These are phyloP conservation scores for Cystofilobasidium capitatum DNA, from an alignment of 768 basidiomycete species.

Conservation along the genomic window DNA sequence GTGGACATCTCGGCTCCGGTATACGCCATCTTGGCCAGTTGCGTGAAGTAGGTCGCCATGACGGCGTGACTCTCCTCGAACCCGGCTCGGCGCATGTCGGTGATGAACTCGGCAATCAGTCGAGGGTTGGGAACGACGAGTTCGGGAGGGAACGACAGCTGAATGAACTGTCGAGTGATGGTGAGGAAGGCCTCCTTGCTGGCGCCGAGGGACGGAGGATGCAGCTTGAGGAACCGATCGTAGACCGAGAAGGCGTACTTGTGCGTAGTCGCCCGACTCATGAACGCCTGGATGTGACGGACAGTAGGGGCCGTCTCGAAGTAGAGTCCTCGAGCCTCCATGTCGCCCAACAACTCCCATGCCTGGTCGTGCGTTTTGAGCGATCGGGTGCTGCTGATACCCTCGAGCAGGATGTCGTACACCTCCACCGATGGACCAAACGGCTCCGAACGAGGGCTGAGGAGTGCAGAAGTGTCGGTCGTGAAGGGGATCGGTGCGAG, in stretches of 20 bases:
- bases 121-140: background rate
- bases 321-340: slow-evolving; percentile 15
- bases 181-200: slow-evolving; percentile 18
- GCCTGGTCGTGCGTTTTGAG: background rate
- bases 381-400: slow-evolving; percentile 12
- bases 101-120: slow-evolving; percentile 14
- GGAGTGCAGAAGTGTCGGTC: background rate
- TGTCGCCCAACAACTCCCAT: slow-evolving; percentile 20
- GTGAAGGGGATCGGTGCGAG: background rate
- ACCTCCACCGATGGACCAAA: slow-evolving; percentile 19
- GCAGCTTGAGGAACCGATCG: slow-evolving; percentile 14
- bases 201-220: slow-evolving; percentile 15
- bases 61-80: slow-evolving; percentile 17
- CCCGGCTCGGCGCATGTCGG: slow-evolving; percentile 17
- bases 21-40: slow-evolving; percentile 16
- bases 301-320: slow-evolving; percentile 5
- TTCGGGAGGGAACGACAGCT: background rate
- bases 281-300: slow-evolving; percentile 17
- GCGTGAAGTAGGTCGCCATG: slow-evolving; percentile 15
- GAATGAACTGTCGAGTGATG: slow-evolving; percentile 13
- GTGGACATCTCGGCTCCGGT: slow-evolving; percentile 3
- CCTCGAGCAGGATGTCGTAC: slow-evolving; percentile 24
- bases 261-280: slow-evolving; percentile 5
- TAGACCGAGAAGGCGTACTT: slow-evolving; percentile 20
- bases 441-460: background rate